Conservation (phyloP, 768 basidiomycete genomes). For the Russula dissimulans region DNA sequence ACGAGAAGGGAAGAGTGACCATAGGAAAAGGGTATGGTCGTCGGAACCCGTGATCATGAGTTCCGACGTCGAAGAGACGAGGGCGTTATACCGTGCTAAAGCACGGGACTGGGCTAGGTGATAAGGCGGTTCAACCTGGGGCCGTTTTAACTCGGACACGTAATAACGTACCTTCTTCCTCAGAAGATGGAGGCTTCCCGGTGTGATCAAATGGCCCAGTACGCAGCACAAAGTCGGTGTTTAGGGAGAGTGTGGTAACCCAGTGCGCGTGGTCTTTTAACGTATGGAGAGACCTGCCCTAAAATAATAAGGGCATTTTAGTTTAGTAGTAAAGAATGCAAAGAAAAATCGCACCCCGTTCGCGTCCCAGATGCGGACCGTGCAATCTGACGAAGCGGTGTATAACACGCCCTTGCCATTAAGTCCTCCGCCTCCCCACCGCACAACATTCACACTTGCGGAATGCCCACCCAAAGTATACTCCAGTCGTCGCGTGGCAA, state of each 20-base stretch:
- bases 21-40: slow-evolving; percentile 95
- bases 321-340: neutral
- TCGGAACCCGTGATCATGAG: slow-evolving; percentile 92
- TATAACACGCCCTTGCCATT: slow-evolving; percentile 67
- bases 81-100: slow-evolving; percentile 62
- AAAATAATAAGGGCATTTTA: neutral
- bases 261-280: slow-evolving; percentile 96
- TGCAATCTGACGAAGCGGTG: slow-evolving; percentile 91
- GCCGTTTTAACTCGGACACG: neutral
- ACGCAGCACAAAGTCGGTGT: slow-evolving; percentile 89
- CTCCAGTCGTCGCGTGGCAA: slow-evolving; percentile 57
- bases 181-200: slow-evolving; percentile 64
- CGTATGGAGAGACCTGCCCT: slow-evolving; percentile 79
- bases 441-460: slow-evolving; percentile 88
- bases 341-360: slow-evolving; percentile 39
- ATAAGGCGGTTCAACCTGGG: slow-evolving; percentile 3
- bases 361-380: slow-evolving; percentile 92
- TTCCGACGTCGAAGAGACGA: slow-evolving; percentile 59
- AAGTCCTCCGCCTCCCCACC: slow-evolving; percentile 87
- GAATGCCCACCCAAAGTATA: slow-evolving; percentile 90
- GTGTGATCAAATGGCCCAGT: slow-evolving; percentile 94
- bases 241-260: slow-evolving; percentile 94
- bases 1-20: slow-evolving; percentile 64
- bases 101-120: slow-evolving; percentile 67
- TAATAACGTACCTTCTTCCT: slow-evolving; percentile 61